A percentile compares a stretch with the other conserved stretches of the same genome.
Evolutionary conservation across 768 basidiomycete species (phyloP).

Genomic region (Harrya chromipes): DNA sequence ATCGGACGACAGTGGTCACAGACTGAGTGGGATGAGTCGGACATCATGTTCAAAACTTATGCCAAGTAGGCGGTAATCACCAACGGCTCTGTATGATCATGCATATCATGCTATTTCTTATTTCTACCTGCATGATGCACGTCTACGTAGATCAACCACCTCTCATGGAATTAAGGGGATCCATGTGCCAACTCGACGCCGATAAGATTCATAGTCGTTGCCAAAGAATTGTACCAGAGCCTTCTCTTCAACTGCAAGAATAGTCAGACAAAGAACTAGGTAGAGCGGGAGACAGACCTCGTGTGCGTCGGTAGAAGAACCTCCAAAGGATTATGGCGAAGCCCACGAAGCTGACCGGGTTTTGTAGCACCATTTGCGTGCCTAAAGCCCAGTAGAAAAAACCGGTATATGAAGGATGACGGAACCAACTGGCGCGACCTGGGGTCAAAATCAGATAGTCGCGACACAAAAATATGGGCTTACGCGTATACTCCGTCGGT

Average conservation of each 20-base stretch:
- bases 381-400: constrained; percentile 99
- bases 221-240: constrained; percentile 88
- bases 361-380: constrained; percentile 89
- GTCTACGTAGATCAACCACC: background rate
- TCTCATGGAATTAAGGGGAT: constrained; percentile 82
- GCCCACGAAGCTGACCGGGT: constrained; percentile 65
- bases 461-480: constrained; percentile 26
- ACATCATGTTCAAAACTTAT: constrained; percentile 15
- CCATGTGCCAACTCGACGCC: constrained; percentile 72
- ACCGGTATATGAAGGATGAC: constrained; percentile 95
- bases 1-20: constrained; percentile 58
- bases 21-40: constrained; percentile 31
- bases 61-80: constrained; percentile 21
- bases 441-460: background rate
- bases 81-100: constrained; percentile 27
- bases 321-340: constrained; percentile 72
- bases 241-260: constrained; percentile 68
- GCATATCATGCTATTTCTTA: constrained; percentile 19
- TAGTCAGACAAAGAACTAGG: constrained; percentile 2
- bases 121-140: constrained; percentile 1
- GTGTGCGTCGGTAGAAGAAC: constrained; percentile 83
- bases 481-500: constrained; percentile 89
- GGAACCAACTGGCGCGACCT: constrained; percentile 40
- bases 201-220: constrained; percentile 76
- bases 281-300: constrained; percentile 49